phyloP scores from a whole-genome alignment of 2,329 filamentous ascomycete species.

The Exserohilum turcica region DNA sequence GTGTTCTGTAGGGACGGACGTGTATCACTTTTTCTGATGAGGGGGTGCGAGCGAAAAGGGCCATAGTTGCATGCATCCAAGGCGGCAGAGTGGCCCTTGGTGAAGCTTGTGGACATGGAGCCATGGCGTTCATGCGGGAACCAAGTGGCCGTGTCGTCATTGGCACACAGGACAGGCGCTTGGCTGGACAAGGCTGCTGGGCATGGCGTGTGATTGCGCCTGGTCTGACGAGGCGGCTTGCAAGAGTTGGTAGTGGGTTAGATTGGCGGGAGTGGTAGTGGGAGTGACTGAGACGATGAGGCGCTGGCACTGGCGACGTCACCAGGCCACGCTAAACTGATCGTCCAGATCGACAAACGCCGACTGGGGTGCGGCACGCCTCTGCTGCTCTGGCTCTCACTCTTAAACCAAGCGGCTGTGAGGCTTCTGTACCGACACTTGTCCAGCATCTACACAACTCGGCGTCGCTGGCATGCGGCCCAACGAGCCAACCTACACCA shows the following conservation, averaged over 20 bases:
- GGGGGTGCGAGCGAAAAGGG: neutral
- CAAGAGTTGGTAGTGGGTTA: neutral
- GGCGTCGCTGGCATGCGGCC: neutral
- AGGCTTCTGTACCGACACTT: no score
- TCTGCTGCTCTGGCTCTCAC: neutral
- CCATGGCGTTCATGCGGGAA: neutral
- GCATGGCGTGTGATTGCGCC: neutral
- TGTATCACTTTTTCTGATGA: no score
- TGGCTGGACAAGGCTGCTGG: neutral
- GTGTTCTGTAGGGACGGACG: no score
- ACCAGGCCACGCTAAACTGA: neutral
- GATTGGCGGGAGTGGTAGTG: no score
- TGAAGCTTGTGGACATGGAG: constrained; percentile 2
- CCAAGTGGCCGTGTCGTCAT: constrained; percentile 3
- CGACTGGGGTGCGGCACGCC: neutral
- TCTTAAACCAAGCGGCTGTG: neutral
- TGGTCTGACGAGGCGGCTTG: neutral
- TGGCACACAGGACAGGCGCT: neutral
- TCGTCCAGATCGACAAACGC: neutral
- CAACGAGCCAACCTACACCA: neutral
- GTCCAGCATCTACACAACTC: neutral
- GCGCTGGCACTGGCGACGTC: no score
- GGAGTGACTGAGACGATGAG: no score
- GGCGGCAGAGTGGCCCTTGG: neutral
- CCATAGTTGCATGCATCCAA: constrained; percentile 5